phyloP scores from a whole-genome alignment of 441 rosid species.

The Mallotus repandus region DNA sequence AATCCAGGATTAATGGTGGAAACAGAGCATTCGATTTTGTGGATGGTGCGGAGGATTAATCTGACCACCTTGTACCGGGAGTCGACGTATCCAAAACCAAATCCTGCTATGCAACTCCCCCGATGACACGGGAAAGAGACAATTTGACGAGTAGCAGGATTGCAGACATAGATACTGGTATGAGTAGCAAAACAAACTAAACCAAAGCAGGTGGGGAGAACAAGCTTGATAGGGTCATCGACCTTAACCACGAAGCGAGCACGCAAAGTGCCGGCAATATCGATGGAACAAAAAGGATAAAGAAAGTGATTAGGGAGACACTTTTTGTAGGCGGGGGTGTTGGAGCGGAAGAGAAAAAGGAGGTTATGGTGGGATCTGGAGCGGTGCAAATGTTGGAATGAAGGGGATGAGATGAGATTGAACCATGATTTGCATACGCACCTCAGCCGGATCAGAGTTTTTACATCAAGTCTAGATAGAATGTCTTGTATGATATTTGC shows the following conservation, averaged over 20 bases:
- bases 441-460: conserved; percentile 12
- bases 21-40: conserved; percentile 15
- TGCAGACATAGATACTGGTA: conserved; percentile 4
- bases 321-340: not conserved
- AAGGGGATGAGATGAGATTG: conserved; percentile 7
- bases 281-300: not conserved
- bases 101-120: not conserved
- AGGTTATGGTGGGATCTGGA: not conserved
- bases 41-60: not conserved
- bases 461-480: conserved; percentile 5
- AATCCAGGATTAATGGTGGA: not conserved
- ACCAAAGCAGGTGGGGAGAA: conserved; percentile 18
- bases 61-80: conserved; percentile 14
- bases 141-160: conserved; percentile 7
- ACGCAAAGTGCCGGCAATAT: not conserved
- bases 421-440: conserved; percentile 3
- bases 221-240: conserved; percentile 13
- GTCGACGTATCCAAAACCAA: conserved; percentile 13
- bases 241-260: not conserved
- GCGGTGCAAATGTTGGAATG: conserved; percentile 10
- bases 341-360: not conserved
- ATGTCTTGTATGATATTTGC: not conserved
- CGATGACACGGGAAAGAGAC: not conserved
- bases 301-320: not conserved
- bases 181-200: conserved; percentile 20